Base-by-base conservation (phyloP, 768 basidiomycete species). In the Coprinopsis sp. region DNA sequence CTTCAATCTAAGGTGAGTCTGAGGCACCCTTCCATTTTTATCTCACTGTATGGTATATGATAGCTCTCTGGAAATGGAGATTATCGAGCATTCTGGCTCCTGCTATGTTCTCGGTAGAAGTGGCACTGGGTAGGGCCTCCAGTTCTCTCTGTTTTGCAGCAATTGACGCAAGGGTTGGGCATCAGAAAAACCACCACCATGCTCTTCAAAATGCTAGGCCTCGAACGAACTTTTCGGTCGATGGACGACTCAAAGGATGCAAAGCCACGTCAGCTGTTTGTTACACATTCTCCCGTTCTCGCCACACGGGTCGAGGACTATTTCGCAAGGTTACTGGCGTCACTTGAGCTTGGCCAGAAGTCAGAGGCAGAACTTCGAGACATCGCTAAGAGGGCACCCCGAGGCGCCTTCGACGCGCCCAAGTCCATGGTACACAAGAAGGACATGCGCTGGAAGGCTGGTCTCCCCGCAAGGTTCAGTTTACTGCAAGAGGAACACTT, bases 401-500 rank as follows among this genome's bases (percentile, higher is more conserved):
- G 12, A 19, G 8, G 25, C 11, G 6, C 40, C 27, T 7, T 5
- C 4, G 18, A 14, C 12, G 37, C 14, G 16, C 12, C 29, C n/a
- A 28, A 44, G 33, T 21, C 14, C 16, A 11, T 36, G 12, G 22
- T 23, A 8, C 47, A 43, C 11, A 14, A 37, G 33, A 77, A 81
- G 27, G 79, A 79, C 25, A 62, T 53, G 2, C 60, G 63, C 47
- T 67, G 69, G 66, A 65, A 72, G 14, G 62, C 51, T 4, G 69
- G 76, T 50, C 64, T 83, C 5, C 85, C 85, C 1, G 48, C 51
- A 24, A 68, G 58, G 23, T 85, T 73, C 51, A 79, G 79, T 39
- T 66, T 69, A 5, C 64, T 86, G 7, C 57, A 64, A 28, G 78
- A 81, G 25, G 56, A 69, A 3, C 74, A 87, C 54, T 87, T 87